Conservation (phyloP, 805 yeast species). For the Candida koratica region DNA sequence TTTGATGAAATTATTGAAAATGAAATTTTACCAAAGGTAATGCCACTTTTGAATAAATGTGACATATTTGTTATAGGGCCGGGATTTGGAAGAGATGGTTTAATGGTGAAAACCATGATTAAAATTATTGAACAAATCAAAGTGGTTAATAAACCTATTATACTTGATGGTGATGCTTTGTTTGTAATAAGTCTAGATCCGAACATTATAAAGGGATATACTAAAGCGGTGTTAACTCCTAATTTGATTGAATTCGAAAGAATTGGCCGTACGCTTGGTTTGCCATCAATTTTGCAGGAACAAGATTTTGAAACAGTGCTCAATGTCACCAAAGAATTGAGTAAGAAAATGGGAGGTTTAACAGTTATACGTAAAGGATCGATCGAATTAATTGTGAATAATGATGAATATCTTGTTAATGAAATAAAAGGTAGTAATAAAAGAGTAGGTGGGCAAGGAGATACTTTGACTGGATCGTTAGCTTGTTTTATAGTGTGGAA, state of each 20-base stretch:
- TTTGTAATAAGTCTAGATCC: slow-evolving; percentile 61
- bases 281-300: slow-evolving; percentile 24
- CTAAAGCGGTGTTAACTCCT: slow-evolving; percentile 76
- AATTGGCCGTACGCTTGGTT: slow-evolving; percentile 48
- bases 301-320: slow-evolving; percentile 17
- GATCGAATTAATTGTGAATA: slow-evolving; percentile 59
- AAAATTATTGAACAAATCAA: slow-evolving; percentile 55
- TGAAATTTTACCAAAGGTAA: slow-evolving; percentile 54
- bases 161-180: slow-evolving; percentile 89
- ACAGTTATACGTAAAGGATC: slow-evolving; percentile 72
- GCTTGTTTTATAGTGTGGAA: slow-evolving; percentile 84
- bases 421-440: slow-evolving; percentile 61
- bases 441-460: slow-evolving; percentile 97
- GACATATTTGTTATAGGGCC: slow-evolving; percentile 90
- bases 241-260: slow-evolving; percentile 82
- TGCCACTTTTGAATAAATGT: slow-evolving; percentile 53
- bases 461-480: slow-evolving; percentile 81
- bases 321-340: slow-evolving; percentile 38
- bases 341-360: slow-evolving; percentile 51
- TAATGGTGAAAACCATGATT: slow-evolving; percentile 60
- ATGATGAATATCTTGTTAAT: slow-evolving; percentile 39
- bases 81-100: slow-evolving; percentile 80
- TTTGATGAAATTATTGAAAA: slow-evolving; percentile 34
- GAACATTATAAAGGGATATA: slow-evolving; percentile 48
- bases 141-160: slow-evolving; percentile 59